These are phyloP conservation scores for Xylaria sp. DNA, from an alignment of 2,329 filamentous ascomycete genomes.

Conservation along the genomic window DNA sequence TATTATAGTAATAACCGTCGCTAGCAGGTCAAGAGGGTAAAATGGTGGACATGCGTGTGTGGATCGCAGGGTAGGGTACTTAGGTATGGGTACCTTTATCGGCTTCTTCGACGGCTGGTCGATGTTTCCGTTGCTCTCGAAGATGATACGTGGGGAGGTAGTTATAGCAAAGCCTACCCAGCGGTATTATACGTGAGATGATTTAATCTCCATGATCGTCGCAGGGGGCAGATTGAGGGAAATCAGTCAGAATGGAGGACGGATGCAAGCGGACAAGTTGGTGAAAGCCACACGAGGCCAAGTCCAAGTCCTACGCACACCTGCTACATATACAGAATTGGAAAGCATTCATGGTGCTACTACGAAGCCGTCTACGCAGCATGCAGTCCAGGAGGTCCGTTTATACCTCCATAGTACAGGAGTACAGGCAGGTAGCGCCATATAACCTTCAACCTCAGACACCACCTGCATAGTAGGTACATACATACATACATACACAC, in stretches of 20 bases:
- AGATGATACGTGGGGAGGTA: slow-evolving; percentile 2
- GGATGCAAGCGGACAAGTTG: not conserved
- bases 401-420: too few species aligned
- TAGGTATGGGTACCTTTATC: slow-evolving; percentile 16
- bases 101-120: slow-evolving; percentile 5
- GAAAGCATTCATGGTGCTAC: not conserved
- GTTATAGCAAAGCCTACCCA: slow-evolving; percentile 4
- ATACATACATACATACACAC: too few species aligned
- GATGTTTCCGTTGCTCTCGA: not conserved
- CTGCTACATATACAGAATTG: not conserved
- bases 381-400: not conserved
- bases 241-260: slow-evolving; percentile 4
- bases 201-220: slow-evolving; percentile 24
- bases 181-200: slow-evolving; percentile 2
- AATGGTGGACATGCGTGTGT: slow-evolving; percentile 18
- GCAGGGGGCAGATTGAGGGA: slow-evolving; percentile 11
- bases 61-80: slow-evolving; percentile 4
- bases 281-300: not conserved
- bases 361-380: not conserved
- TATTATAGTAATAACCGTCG: slow-evolving; percentile 36
- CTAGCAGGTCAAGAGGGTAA: slow-evolving; percentile 38
- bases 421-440: not conserved
- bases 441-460: not conserved
- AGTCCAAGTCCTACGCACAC: not conserved
- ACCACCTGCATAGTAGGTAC: too few species aligned